Evolutionary conservation across 805 yeast genomes (phyloP).

Genomic region (Monosporozyma siamensis): DNA sequence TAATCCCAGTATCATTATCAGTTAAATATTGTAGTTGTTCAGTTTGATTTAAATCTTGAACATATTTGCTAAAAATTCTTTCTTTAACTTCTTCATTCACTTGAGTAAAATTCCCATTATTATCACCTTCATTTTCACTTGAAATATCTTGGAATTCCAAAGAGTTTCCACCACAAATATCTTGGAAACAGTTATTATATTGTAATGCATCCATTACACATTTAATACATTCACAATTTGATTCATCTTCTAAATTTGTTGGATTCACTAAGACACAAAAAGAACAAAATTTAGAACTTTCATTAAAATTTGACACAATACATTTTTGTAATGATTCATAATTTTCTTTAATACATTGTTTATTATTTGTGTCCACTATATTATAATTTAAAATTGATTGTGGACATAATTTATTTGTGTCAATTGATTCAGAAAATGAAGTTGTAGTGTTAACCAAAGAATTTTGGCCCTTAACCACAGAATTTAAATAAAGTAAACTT

Average conservation of each 20-base stretch:
- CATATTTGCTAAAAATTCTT: background rate
- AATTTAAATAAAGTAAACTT: background rate
- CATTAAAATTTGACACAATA: background rate
- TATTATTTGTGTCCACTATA: background rate
- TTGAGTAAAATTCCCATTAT: background rate
- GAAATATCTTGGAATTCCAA: background rate
- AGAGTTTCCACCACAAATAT: slow-evolving; percentile 7
- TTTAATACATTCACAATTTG: slow-evolving; percentile 18
- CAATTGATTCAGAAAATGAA: background rate
- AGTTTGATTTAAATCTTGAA: background rate
- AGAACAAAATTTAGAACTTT: slow-evolving; percentile 7
- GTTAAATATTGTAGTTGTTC: slow-evolving; percentile 3
- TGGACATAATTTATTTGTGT: background rate
- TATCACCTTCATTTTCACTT: background rate
- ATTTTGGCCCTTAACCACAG: background rate
- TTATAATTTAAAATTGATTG: background rate
- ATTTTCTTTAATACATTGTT: background rate
- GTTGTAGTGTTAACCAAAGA: too few relatives aligned
- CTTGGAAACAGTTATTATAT: slow-evolving; percentile 9
- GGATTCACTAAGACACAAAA: slow-evolving; percentile 12
- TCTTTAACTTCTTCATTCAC: background rate
- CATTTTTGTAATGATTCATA: background rate
- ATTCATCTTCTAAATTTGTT: slow-evolving; percentile 7
- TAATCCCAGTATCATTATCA: slow-evolving; percentile 4
- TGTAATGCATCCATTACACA: slow-evolving; percentile 12